Evolutionary conservation across 495 filamentous ascomycete genomes (phyloP), one percentile per base, ranked within the genome.

Genomic region (Penicillium antarcticum): DNA sequence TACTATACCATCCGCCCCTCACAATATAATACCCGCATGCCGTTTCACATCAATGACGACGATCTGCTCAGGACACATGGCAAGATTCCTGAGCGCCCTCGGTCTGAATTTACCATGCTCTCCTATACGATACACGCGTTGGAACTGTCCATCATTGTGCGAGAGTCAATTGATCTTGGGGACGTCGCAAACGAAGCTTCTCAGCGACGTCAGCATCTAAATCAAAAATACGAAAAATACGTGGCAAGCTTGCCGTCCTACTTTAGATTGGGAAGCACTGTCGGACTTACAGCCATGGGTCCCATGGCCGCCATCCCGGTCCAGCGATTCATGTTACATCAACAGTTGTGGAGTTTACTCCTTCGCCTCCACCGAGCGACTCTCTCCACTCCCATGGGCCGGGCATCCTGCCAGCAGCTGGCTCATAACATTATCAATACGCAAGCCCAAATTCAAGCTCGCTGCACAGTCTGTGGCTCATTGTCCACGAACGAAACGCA

Each of bases 281-380:
- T 51, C 18, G 66, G 61, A 35, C 56, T 66, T 12, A 53, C 37
- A 24, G 52, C 53, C 13, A 43, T 23, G 17, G 63, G 58, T 32
- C 58, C 54, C 29, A 21, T 58, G 52, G 61, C 53, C 14, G 66
- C 63, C 3, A 59, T 65, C 24, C 61, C 63, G 37, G 56, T 65
- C 10, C 61, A 67, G 4, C 56, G 58, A 55, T 69, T 51, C 53
- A 61, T 69, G 61, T 39, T 69, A 29, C 63, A 68, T 52, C 66
- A 69, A 42, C 63, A 69, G 52, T 53, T 69, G 2, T 69, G 66
- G 66, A 52, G 53, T 41, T 16, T 69, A 19, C 52, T 69, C 38
- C 53, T 69, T 6, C 55, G 63, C 36, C 53, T 69, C 7, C 52
- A 67, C 46, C 61, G 59, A 21, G 44, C 34, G 6, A 60, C 32